A percentile compares a stretch with the other conserved stretches of the same genome.
Conservation (phyloP, 1,284 basidiomycete species). For the Bjerkandera adusta region DNA sequence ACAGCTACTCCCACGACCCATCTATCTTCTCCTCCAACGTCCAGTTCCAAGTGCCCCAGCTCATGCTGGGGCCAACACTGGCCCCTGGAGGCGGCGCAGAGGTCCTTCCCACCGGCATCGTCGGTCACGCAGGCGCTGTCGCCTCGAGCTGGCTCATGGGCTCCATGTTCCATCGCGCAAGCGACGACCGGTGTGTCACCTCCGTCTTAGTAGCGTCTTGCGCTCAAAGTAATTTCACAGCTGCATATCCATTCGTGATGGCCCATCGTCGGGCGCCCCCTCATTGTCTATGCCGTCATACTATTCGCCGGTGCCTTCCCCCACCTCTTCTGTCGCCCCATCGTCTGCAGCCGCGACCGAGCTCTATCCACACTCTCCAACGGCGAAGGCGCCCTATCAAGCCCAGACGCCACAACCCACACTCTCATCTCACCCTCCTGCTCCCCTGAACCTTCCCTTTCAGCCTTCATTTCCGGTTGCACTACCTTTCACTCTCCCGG, state of each 20-base stretch:
- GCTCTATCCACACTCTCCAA: background rate
- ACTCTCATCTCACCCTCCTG: background rate
- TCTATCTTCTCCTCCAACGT: slow-evolving; percentile 33
- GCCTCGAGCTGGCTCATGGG: slow-evolving; percentile 49
- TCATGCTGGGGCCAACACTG: slow-evolving; percentile 58
- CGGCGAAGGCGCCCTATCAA: no score
- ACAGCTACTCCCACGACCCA: slow-evolving; percentile 20
- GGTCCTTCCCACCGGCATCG: slow-evolving; percentile 50
- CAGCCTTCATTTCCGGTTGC: slow-evolving; percentile 1
- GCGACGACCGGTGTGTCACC: slow-evolving; percentile 17
- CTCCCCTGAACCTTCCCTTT: background rate
- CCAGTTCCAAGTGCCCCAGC: slow-evolving; percentile 63
- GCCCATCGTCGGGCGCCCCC: background rate
- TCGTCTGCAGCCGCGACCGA: background rate
- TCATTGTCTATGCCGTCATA: slow-evolving; percentile 3
- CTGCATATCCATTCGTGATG: slow-evolving; percentile 4
- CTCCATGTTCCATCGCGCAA: slow-evolving; percentile 38
- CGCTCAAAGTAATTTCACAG: slow-evolving; percentile 11
- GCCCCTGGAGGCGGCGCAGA: slow-evolving; percentile 73
- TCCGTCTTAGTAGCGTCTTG: no score
- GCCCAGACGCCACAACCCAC: background rate
- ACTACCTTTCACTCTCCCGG: slow-evolving; percentile 12
- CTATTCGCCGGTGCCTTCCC: background rate
- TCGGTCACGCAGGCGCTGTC: slow-evolving; percentile 32
- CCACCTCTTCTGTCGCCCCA: background rate